A percentile compares a stretch with the other conserved stretches of the same genome.
These are phyloP conservation scores for Blastobotrys arbuscula DNA, from an alignment of 1,139 yeast species.

Conservation along the genomic window DNA sequence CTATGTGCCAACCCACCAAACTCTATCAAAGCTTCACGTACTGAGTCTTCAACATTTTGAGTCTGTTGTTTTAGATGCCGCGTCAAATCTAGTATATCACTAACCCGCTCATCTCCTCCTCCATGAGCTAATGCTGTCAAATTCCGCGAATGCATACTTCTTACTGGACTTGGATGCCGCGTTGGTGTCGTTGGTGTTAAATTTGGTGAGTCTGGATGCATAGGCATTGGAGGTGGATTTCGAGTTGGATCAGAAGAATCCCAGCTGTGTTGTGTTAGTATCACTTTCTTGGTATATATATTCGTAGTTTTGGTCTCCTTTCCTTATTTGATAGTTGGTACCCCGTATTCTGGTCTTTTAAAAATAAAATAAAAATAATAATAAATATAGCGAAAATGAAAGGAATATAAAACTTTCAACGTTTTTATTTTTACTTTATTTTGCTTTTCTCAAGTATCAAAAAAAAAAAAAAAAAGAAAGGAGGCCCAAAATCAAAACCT, in stretches of 20 bases:
- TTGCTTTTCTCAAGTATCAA: no score
- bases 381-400: neutral
- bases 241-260: conserved; percentile 37
- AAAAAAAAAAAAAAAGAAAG: neutral
- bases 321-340: neutral
- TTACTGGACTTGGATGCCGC: conserved; percentile 15
- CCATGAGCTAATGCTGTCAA: conserved; percentile 16
- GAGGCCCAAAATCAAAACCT: neutral
- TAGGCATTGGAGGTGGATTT: conserved; percentile 38
- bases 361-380: neutral
- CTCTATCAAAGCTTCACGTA: conserved; percentile 38
- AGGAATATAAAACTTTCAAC: no score
- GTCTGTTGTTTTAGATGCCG: conserved; percentile 27
- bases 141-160: conserved; percentile 14
- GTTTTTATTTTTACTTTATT: no score
- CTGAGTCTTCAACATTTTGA: conserved; percentile 33
- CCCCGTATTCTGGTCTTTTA: neutral
- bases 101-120: conserved; percentile 31
- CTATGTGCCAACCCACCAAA: conserved; percentile 38
- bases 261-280: conserved; percentile 23
- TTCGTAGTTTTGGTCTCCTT: neutral
- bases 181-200: conserved; percentile 22
- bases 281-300: neutral
- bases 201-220: conserved; percentile 32
- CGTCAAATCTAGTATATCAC: conserved; percentile 30